Evolutionary conservation across 148 eudicot genomes (phyloP), one percentile per base, ranked within the genome.

Genomic region (Limonium bicolor): DNA sequence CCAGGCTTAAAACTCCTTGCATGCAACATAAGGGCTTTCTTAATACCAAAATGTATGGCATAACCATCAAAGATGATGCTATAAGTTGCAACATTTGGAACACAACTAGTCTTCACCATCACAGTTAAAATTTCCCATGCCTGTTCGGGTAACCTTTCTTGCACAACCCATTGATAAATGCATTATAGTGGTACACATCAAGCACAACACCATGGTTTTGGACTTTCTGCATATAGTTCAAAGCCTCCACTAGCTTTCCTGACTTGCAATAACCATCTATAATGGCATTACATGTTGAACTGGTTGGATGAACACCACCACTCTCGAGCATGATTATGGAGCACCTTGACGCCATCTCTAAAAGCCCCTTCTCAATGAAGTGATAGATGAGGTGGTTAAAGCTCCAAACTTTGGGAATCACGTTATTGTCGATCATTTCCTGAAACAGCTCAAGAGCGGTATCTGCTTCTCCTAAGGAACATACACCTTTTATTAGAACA

Each of bases 31-130:
- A 40, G 37, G 24, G 72, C 75, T 50, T 65, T 76, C 36, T 45
- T 41, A 10, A 39, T 17, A 18, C 59, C 53, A 26, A 29, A 54
- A 54, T 56, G 55, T 67, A 62, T 65, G 18, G 51, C 62, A 32
- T 65, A 68, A 11, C 72, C 70, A 54, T 68, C 67, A 13, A 76
- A 58, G 20, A 76, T 60, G 34, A 42, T 47, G 56, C 60, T 68
- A 37, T 51, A 68, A 23, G 48, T 63, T 8, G 59, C 67, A 53
- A 65, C 59, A 31, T 54, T 48, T 20, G 78, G 83, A 17, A 51
- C 27, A 40, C 36, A 23, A 31, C 46, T 33, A 35, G 32, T 50
- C 44, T 72, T 76, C 25, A 72, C 59, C 78, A 76, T 68, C 16
- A 54, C 1, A 0, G 78, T 64, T 3, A 76, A 51, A 36, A 76